Conservation (phyloP, 108 stramenopile species). For the Stephanodiscus triporus region DNA sequence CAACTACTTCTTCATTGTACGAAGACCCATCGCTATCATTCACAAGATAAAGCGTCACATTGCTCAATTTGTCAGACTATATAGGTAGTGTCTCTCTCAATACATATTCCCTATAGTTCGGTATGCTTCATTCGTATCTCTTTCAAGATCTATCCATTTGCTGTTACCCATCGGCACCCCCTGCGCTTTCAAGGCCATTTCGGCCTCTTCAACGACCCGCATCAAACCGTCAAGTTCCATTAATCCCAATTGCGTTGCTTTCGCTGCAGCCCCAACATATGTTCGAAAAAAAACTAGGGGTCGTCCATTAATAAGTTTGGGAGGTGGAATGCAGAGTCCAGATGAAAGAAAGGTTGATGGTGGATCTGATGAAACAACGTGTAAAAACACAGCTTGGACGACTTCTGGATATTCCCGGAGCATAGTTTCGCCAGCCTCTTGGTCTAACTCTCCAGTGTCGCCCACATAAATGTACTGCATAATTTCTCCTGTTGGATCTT, state of each 20-base stretch:
- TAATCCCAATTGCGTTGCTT: conserved; percentile 78
- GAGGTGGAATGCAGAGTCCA: conserved; percentile 52
- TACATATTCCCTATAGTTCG: conserved; percentile 38
- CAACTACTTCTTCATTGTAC: neutral
- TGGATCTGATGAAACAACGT: conserved; percentile 71
- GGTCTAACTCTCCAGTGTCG: conserved; percentile 94
- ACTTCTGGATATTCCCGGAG: conserved; percentile 87
- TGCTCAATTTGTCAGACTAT: neutral
- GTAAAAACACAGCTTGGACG: conserved; percentile 92
- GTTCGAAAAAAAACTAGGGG: conserved; percentile 92
- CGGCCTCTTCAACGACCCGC: conserved; percentile 76
- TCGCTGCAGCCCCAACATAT: conserved; percentile 92
- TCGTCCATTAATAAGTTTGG: conserved; percentile 86
- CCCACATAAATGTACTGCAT: conserved; percentile 94
- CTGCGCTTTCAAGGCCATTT: conserved; percentile 38
- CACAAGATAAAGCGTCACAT: neutral
- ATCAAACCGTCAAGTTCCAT: conserved; percentile 78
- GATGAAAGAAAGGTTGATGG: conserved; percentile 46
- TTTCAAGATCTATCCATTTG: conserved; percentile 76
- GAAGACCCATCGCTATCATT: neutral
- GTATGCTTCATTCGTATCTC: conserved; percentile 57
- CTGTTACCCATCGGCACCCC: conserved; percentile 58
- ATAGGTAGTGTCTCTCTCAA: neutral
- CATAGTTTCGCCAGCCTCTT: conserved; percentile 93
- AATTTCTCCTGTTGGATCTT: conserved; percentile 81